Evolutionary conservation across 768 basidiomycete species (phyloP), one percentile per base, ranked within the genome.

Genomic region (Suillus decipiens): DNA sequence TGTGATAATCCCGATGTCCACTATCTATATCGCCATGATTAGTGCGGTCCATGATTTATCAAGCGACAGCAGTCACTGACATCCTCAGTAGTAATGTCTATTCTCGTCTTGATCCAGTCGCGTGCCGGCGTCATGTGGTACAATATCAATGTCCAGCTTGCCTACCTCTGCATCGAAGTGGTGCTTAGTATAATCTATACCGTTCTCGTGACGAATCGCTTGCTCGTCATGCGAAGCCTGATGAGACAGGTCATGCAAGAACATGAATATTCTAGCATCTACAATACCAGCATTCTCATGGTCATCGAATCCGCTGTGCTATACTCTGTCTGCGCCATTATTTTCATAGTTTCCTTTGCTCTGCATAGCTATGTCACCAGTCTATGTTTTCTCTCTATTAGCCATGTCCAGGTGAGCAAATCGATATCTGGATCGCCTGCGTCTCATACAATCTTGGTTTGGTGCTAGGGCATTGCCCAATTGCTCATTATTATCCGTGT

Each of bases 261-360:
- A 14, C 42, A 8, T 9, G 48, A 50, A 12, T 22, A 45, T 17
- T 50, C 24, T 28, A 28, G 24, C 24, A 50, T 63, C n/a, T 76
- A 76, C 61, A 61, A 67, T 11, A 66, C 63, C 41, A 69, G 74
- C 19, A 65, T 65, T 6, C 63, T 75, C 24, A 75, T 77, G 67
- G 37, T 75, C 45, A 60, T 77, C 53, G 76, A 77, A 58, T 72
- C 71, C 12, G 72, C 74, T 10, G 53, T 69, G 17, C 55, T 73
- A 8, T 74, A 73, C 48, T 62, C 69, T 7, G 56, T 66, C n/a
- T 63, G 66, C 48, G 66, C 66, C 5, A 39, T 76, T n/a, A 56
- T 75, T 8, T 75, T 76, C 64, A 36, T 77, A 33, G 63, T 74
- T 28, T 57, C 66, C 7, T 76, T 67, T 55, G 67, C 61, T 28